Percentiles rank a stretch among this genome's conserved stretches.
These are phyloP conservation scores for Penicillium bialowiezense DNA, from an alignment of 495 filamentous ascomycete species.

Conservation along the genomic window DNA sequence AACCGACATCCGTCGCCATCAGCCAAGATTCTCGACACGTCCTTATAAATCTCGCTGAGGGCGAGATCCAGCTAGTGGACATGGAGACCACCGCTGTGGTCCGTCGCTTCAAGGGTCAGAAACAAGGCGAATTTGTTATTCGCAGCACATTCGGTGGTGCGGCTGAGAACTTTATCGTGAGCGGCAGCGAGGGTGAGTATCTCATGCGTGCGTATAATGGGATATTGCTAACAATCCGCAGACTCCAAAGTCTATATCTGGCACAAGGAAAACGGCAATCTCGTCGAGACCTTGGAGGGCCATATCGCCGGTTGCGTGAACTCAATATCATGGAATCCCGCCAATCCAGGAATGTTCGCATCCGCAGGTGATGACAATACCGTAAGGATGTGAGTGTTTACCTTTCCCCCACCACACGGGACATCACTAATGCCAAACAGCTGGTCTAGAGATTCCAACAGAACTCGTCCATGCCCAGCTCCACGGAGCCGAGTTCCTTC, in stretches of 20 bases:
- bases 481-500: constrained; percentile 28
- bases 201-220: neutral
- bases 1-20: constrained; percentile 75
- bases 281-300: constrained; percentile 72
- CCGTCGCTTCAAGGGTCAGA: constrained; percentile 69
- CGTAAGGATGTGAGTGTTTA: constrained; percentile 77
- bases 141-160: constrained; percentile 84
- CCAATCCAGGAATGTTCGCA: constrained; percentile 80
- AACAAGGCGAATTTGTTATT: constrained; percentile 71
- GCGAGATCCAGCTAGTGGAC: constrained; percentile 72
- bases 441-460: constrained; percentile 39
- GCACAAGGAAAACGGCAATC: constrained; percentile 75
- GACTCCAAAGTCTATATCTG: constrained; percentile 83
- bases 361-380: constrained; percentile 84
- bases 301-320: constrained; percentile 79
- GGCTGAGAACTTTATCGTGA: constrained; percentile 83
- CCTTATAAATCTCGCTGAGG: constrained; percentile 76
- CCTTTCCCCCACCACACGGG: neutral
- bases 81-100: constrained; percentile 70
- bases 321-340: constrained; percentile 87
- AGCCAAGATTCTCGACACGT: constrained; percentile 74
- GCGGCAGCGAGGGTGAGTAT: constrained; percentile 80
- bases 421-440: constrained; percentile 27
- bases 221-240: constrained; percentile 31
- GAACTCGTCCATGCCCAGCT: constrained; percentile 16